Conservation (phyloP, 768 basidiomycete genomes). For the Trametes cinnabarina region DNA sequence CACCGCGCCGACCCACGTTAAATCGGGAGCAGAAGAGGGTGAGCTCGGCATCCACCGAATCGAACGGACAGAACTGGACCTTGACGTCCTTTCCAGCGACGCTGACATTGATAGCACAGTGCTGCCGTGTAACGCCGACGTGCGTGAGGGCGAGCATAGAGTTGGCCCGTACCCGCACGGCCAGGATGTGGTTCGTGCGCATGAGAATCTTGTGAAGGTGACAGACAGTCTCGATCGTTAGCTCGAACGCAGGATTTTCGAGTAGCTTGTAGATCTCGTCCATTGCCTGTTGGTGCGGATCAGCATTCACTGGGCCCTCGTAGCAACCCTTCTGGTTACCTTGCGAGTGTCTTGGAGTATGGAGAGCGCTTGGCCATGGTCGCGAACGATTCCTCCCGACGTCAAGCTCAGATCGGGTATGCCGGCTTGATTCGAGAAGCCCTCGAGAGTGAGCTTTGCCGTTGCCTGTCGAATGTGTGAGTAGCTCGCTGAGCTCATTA, state of each 20-base stretch:
- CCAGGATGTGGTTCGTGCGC: slow-evolving; percentile 14
- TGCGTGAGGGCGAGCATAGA: background rate
- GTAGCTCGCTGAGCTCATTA: background rate
- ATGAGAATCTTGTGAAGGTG: slow-evolving; percentile 11
- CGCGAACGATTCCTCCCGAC: slow-evolving; percentile 2
- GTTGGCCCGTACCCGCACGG: slow-evolving; percentile 1
- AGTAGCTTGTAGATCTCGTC: slow-evolving; percentile 12
- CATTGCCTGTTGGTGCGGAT: background rate
- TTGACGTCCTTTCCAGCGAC: slow-evolving; percentile 9
- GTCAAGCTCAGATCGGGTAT: background rate
- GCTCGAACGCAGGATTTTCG: slow-evolving; percentile 4
- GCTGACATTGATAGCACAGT: slow-evolving; percentile 12
- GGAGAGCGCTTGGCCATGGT: slow-evolving; percentile 1
- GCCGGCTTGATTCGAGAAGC: background rate
- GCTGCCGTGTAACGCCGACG: slow-evolving; percentile 9
- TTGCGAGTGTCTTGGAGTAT: slow-evolving; percentile 8
- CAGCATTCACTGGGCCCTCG: background rate
- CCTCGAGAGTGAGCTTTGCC: background rate
- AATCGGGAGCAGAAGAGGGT: slow-evolving; percentile 12
- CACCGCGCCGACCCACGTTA: slow-evolving; percentile 2
- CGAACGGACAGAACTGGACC: slow-evolving; percentile 16
- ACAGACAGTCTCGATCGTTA: slow-evolving; percentile 10
- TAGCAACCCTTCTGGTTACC: background rate
- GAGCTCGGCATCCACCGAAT: slow-evolving; percentile 17
- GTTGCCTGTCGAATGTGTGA: background rate